Evolutionary conservation across 2,329 filamentous ascomycete genomes (phyloP).

Genomic region (Penicillium brasilianum): DNA sequence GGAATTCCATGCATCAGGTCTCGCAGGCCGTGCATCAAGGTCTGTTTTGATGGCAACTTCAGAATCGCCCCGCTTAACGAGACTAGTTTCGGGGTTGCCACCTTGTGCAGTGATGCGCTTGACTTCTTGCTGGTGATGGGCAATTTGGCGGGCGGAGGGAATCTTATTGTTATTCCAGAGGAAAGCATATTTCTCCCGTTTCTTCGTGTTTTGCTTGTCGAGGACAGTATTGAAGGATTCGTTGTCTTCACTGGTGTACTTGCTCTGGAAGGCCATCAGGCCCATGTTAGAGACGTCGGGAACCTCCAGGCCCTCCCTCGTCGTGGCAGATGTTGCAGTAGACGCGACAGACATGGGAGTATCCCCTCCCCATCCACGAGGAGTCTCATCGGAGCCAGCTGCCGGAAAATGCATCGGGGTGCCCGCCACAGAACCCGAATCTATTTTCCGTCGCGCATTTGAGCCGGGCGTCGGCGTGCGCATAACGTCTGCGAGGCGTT

Average conservation of each 20-base stretch:
- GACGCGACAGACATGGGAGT: constrained; percentile 70
- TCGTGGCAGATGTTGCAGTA: constrained; percentile 37
- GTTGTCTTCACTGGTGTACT: constrained; percentile 97
- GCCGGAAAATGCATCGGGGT: constrained; percentile 62
- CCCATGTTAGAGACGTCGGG: constrained; percentile 76
- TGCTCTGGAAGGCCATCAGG: constrained; percentile 82
- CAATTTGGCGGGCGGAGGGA: constrained; percentile 64
- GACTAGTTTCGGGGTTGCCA: constrained; percentile 63
- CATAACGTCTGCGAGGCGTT: constrained; percentile 76
- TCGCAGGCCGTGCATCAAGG: constrained; percentile 73
- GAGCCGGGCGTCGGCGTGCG: constrained; percentile 74
- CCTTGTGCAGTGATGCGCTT: constrained; percentile 72
- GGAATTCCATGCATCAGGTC: constrained; percentile 75
- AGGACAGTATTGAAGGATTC: constrained; percentile 93
- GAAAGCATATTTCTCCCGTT: constrained; percentile 84
- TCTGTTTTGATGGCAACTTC: constrained; percentile 65
- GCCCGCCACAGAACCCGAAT: constrained; percentile 32
- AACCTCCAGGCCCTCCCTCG: constrained; percentile 49
- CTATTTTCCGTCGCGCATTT: constrained; percentile 23
- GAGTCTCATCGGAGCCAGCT: constrained; percentile 33
- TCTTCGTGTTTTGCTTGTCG: constrained; percentile 86
- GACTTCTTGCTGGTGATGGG: constrained; percentile 60
- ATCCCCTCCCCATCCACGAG: constrained; percentile 66
- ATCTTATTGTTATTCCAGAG: constrained; percentile 88
- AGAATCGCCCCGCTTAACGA: constrained; percentile 37